These are phyloP conservation scores for Lentinula edodes DNA, from an alignment of 768 basidiomycete species.

Conservation along the genomic window DNA sequence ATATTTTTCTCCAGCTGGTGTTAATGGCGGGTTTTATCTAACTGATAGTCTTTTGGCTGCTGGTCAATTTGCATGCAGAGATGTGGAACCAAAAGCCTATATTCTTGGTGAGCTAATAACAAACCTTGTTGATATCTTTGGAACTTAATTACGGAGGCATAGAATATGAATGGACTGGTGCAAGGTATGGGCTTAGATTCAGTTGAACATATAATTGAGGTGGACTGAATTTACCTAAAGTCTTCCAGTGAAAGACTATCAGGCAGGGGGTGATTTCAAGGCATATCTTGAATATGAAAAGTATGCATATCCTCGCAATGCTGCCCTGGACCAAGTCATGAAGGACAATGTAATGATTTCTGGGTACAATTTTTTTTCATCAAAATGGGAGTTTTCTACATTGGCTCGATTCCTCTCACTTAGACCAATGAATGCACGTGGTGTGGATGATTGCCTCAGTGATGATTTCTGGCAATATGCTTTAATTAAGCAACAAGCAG, in stretches of 20 bases:
- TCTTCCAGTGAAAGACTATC: background rate
- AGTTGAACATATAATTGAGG: too few species aligned
- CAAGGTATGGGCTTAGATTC: background rate
- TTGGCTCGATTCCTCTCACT: background rate
- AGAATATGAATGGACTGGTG: background rate
- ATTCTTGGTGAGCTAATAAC: background rate
- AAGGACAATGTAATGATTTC: background rate
- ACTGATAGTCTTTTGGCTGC: background rate
- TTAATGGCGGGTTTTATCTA: background rate
- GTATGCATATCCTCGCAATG: background rate
- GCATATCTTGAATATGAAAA: background rate
- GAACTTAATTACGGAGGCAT: background rate
- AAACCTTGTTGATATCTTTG: background rate
- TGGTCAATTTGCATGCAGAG: background rate
- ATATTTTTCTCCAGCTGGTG: background rate
- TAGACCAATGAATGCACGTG: background rate
- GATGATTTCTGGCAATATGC: background rate
- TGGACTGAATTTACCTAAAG: background rate
- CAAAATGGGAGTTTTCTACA: background rate
- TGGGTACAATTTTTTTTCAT: background rate
- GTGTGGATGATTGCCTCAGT: background rate
- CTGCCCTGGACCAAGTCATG: background rate
- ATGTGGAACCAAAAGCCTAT: background rate
- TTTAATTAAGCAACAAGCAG: background rate
- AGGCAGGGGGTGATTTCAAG: background rate